phyloP scores from a whole-genome alignment of 2,329 filamentous ascomycete genomes.

The Decorospora gaudefroyi region DNA sequence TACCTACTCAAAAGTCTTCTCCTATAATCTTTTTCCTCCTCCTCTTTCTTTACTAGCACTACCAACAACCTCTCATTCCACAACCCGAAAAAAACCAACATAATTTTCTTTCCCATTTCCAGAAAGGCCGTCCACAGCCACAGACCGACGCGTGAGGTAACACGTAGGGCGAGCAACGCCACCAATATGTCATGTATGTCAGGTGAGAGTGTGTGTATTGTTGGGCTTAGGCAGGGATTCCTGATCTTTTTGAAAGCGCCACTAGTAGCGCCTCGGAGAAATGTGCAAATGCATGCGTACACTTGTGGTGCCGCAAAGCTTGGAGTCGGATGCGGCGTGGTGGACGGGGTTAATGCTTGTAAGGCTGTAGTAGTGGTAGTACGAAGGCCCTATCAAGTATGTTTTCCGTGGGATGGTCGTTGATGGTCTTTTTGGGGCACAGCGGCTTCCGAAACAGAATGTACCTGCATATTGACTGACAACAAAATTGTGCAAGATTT shows the following conservation, averaged over 20 bases:
- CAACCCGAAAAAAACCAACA: neutral
- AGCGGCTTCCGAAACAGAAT: neutral
- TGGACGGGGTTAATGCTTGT: constrained; percentile 2
- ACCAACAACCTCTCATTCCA: neutral
- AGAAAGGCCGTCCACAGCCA: neutral
- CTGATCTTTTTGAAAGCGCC: neutral
- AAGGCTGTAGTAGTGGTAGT: neutral
- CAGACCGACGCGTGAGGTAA: neutral
- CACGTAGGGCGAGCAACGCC: constrained; percentile 3
- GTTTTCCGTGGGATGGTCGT: neutral
- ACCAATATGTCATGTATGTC: neutral
- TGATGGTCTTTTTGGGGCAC: neutral
- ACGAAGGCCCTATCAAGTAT: constrained; percentile 1
- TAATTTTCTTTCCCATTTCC: neutral
- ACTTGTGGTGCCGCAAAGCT: neutral
- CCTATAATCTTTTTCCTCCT: no score
- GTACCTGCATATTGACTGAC: constrained; percentile 2
- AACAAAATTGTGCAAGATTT: neutral
- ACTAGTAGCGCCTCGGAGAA: neutral
- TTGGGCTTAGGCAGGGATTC: neutral
- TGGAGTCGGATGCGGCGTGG: neutral
- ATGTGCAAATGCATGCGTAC: neutral
- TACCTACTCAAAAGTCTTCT: no score
- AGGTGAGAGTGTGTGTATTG: neutral
- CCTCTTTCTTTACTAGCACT: no score